These are phyloP conservation scores for Seiridium unicorne DNA, from an alignment of 2,329 filamentous ascomycete genomes.

Conservation along the genomic window DNA sequence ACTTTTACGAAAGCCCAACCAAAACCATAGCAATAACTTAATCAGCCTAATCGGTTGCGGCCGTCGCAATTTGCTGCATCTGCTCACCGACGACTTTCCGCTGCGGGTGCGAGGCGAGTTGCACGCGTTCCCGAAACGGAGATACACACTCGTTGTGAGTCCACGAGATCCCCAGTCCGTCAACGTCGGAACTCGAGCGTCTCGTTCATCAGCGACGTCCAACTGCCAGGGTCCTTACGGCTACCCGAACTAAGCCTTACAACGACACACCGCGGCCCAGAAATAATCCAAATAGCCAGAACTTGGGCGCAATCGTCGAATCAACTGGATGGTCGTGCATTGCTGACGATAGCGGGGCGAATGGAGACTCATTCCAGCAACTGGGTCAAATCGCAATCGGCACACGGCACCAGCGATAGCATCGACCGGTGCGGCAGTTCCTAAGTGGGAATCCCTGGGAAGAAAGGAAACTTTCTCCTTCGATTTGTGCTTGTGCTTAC, in stretches of 20 bases:
- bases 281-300: not conserved
- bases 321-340: not conserved
- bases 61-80: not conserved
- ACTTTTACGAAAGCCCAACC: constrained; percentile 1
- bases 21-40: not conserved
- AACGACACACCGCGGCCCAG: not conserved
- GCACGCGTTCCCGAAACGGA: not conserved
- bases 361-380: constrained; percentile 3
- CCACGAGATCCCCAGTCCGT: too few species aligned
- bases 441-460: not conserved
- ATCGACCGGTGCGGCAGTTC: not conserved
- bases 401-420: constrained; percentile 2
- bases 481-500: not conserved
- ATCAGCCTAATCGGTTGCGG: constrained; percentile 1
- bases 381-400: constrained; percentile 3
- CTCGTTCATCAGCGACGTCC: not conserved
- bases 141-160: not conserved
- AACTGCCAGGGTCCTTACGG: not conserved
- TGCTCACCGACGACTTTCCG: not conserved
- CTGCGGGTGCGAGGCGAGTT: not conserved
- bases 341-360: constrained; percentile 3
- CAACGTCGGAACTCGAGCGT: not conserved
- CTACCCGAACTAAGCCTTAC: not conserved
- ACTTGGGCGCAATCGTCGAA: not conserved
- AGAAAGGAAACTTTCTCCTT: not conserved